A percentile compares a stretch with the other conserved stretches of the same genome.
phyloP scores from a whole-genome alignment of 139 green algal genomes.

The Spirogloea muscicola region DNA sequence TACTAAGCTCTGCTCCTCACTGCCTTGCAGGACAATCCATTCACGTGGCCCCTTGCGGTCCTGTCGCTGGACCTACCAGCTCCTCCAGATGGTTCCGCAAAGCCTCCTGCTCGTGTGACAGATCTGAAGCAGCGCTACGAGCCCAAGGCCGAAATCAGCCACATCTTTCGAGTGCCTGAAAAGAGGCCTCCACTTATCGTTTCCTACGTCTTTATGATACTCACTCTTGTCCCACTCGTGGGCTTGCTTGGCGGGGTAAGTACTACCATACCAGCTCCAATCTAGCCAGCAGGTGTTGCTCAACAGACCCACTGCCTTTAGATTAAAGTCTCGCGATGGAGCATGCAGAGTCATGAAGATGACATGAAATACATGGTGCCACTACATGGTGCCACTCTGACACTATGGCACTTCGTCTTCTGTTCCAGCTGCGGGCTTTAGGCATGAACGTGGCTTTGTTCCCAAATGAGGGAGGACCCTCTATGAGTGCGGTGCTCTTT shows the following conservation, averaged over 20 bases:
- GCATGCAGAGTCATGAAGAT: too few species aligned
- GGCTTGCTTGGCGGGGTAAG: conserved; percentile 33
- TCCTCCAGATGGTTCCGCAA: conserved; percentile 10
- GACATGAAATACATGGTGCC: too few species aligned
- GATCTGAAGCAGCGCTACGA: conserved; percentile 5
- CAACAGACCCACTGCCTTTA: too few species aligned
- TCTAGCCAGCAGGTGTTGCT: too few species aligned
- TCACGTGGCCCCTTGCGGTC: conserved; percentile 12
- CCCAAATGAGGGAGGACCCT: conserved; percentile 3
- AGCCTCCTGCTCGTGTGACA: conserved; percentile 5
- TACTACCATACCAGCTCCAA: too few species aligned
- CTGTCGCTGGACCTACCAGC: conserved; percentile 30
- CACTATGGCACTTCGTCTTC: too few species aligned
- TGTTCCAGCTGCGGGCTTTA: conserved; percentile 13
- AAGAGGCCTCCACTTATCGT: conserved; percentile 13
- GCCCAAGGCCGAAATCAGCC: conserved; percentile 28
- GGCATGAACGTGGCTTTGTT: conserved; percentile 37
- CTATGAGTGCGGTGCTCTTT: conserved; percentile 22
- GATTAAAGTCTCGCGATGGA: too few species aligned
- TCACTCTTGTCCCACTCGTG: conserved; percentile 31
- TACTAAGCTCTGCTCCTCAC: too few species aligned
- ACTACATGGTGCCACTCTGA: too few species aligned
- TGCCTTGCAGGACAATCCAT: conserved; percentile 40
- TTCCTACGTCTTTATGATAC: conserved; percentile 32
- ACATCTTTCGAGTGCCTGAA: conserved; percentile 37